A percentile compares a stretch with the other conserved stretches of the same genome.
Conservation (phyloP, 2,329 filamentous ascomycete genomes). For the Pseudogymnoascus sp. region DNA sequence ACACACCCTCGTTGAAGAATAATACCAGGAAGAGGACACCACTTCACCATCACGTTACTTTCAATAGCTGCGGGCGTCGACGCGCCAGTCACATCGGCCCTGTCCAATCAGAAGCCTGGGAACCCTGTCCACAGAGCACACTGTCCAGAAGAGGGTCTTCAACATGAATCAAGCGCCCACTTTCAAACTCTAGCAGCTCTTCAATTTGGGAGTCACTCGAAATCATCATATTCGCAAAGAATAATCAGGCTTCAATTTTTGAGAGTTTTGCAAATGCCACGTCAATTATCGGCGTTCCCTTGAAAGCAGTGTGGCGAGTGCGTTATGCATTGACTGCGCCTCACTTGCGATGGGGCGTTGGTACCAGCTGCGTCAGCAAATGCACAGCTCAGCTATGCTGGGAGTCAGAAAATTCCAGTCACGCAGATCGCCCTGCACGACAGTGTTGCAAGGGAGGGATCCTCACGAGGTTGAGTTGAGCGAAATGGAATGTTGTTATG, state of each 20-base stretch:
- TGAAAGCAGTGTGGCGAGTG: slow-evolving; percentile 2
- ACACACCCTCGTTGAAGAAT: slow-evolving; percentile 2
- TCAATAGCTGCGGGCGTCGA: slow-evolving; percentile 18
- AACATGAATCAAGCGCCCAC: slow-evolving; percentile 12
- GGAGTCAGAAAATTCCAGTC: slow-evolving; percentile 4
- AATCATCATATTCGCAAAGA: background rate
- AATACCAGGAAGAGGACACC: slow-evolving; percentile 21
- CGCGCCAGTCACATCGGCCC: slow-evolving; percentile 13
- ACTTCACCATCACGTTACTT: slow-evolving; percentile 26
- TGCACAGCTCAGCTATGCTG: slow-evolving; percentile 6
- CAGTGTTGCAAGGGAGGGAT: slow-evolving; percentile 6
- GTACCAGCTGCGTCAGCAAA: background rate
- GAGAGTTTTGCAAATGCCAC: slow-evolving; percentile 1
- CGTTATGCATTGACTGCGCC: slow-evolving; percentile 3
- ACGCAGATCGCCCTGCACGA: background rate
- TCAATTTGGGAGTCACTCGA: slow-evolving; percentile 14
- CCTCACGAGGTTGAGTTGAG: background rate
- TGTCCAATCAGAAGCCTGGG: slow-evolving; percentile 22
- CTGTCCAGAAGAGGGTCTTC: slow-evolving; percentile 15
- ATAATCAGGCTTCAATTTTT: background rate
- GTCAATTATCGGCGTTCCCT: slow-evolving; percentile 10
- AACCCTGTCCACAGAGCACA: slow-evolving; percentile 20
- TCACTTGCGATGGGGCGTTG: background rate
- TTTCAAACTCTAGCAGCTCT: slow-evolving; percentile 7
- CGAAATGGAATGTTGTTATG: background rate